phyloP scores from a whole-genome alignment of 345 rosid genomes.

The Noccaea caerulescens region DNA sequence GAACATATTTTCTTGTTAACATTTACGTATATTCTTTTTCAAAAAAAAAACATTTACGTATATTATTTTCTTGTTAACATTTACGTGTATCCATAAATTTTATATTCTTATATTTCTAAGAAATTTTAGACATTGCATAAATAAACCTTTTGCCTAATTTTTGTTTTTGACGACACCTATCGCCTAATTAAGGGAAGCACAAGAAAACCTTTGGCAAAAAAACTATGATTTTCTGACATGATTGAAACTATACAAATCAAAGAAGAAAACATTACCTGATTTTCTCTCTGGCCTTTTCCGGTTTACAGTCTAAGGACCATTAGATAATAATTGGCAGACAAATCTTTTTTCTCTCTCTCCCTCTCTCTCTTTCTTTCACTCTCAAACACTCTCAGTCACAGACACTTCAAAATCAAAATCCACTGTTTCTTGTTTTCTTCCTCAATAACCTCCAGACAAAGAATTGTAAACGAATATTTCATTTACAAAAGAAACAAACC shows the following conservation, averaged over 20 bases:
- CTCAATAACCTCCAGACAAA: conserved; percentile 22
- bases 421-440: conserved; percentile 35
- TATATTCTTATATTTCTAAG: not conserved
- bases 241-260: conserved; percentile 24
- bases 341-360: conserved; percentile 11
- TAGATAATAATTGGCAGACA: conserved; percentile 42
- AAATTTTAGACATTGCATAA: not conserved
- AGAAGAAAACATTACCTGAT: conserved; percentile 17
- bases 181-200: too few relatives aligned
- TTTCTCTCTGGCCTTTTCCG: conserved; percentile 34
- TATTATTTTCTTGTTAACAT: not conserved
- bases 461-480: conserved; percentile 23
- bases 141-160: conserved; percentile 3
- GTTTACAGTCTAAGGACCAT: conserved; percentile 35
- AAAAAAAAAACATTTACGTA: too few relatives aligned
- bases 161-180: too few relatives aligned
- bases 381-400: conserved; percentile 26
- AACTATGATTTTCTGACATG: conserved; percentile 13
- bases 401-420: conserved; percentile 31
- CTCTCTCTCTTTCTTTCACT: conserved; percentile 7
- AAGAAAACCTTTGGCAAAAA: too few relatives aligned
- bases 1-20: not conserved
- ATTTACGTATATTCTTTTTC: not conserved
- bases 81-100: not conserved
- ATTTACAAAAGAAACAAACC: conserved; percentile 3